Evolutionary conservation across 768 basidiomycete species (phyloP).

Genomic region (Collybia nuda): DNA sequence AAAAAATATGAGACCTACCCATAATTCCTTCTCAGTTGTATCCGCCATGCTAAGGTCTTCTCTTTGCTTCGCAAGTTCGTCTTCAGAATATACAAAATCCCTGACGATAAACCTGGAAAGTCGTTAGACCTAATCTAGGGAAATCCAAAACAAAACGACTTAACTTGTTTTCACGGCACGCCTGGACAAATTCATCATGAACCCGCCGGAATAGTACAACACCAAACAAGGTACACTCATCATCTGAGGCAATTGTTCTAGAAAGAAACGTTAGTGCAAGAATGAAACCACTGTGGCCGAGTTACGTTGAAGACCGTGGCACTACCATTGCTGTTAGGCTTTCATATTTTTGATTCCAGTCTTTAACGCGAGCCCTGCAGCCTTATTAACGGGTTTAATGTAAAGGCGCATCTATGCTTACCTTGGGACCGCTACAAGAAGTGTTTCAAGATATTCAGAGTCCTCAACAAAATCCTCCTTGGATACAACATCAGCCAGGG

Average conservation of each 20-base stretch:
- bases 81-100: conserved; percentile 91
- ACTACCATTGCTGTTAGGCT: conserved; percentile 87
- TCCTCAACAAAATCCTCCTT: conserved; percentile 81
- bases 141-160: conserved; percentile 14
- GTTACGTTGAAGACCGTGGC: conserved; percentile 83
- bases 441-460: conserved; percentile 92
- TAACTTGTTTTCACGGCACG: conserved; percentile 93
- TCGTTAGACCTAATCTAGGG: neutral
- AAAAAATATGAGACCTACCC: conserved; percentile 57
- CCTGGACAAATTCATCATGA: conserved; percentile 91
- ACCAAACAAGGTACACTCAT: conserved; percentile 83
- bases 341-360: conserved; percentile 91
- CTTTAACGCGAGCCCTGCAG: conserved; percentile 72
- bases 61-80: conserved; percentile 74
- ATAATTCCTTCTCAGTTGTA: conserved; percentile 91
- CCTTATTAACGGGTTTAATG: conserved; percentile 21
- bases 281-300: conserved; percentile 7
- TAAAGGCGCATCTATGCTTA: conserved; percentile 33
- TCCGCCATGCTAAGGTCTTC: conserved; percentile 80
- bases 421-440: conserved; percentile 94
- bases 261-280: conserved; percentile 8
- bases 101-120: conserved; percentile 81
- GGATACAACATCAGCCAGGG: conserved; percentile 81
- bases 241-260: conserved; percentile 79
- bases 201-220: conserved; percentile 90